Evolutionary conservation across 352 stramenopile genomes (phyloP).

Genomic region (Pythium phragmitis): DNA sequence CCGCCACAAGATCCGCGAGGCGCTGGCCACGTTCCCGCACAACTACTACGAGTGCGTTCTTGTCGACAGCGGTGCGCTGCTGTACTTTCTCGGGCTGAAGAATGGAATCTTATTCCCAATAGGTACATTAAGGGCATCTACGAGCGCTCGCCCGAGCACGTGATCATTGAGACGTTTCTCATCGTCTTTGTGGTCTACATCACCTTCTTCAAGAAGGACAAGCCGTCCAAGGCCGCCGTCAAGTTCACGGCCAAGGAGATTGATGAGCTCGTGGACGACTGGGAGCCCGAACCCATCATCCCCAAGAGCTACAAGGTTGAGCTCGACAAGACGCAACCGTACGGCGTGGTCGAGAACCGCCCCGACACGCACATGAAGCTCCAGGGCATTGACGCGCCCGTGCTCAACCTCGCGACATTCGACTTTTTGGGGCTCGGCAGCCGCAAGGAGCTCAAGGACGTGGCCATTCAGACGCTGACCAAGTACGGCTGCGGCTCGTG

Average conservation of each 20-base stretch:
- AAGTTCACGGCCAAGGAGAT: slow-evolving; percentile 88
- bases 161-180: slow-evolving; percentile 97
- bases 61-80: too few species aligned
- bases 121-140: slow-evolving; percentile 83
- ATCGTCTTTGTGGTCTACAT: slow-evolving; percentile 96
- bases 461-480: slow-evolving; percentile 86
- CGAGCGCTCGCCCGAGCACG: slow-evolving; percentile 89
- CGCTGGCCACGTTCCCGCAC: slow-evolving; percentile 57
- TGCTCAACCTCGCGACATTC: slow-evolving; percentile 96
- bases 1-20: slow-evolving; percentile 52
- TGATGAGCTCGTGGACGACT: slow-evolving; percentile 90
- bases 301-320: slow-evolving; percentile 40
- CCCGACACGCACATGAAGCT: slow-evolving; percentile 84
- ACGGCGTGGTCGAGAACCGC: slow-evolving; percentile 79
- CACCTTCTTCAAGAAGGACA: slow-evolving; percentile 85
- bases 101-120: not conserved
- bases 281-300: slow-evolving; percentile 89
- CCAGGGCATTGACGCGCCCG: slow-evolving; percentile 51
- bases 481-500: slow-evolving; percentile 98
- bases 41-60: slow-evolving; percentile 69
- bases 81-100: too few species aligned
- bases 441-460: slow-evolving; percentile 85
- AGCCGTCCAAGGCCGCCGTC: slow-evolving; percentile 46
- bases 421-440: slow-evolving; percentile 95
- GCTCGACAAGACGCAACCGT: slow-evolving; percentile 38